Percentiles rank a stretch among this genome's conserved stretches.
These are phyloP conservation scores for Botrytis pseudocinerea DNA, from an alignment of 2,329 filamentous ascomycete genomes.

Conservation along the genomic window DNA sequence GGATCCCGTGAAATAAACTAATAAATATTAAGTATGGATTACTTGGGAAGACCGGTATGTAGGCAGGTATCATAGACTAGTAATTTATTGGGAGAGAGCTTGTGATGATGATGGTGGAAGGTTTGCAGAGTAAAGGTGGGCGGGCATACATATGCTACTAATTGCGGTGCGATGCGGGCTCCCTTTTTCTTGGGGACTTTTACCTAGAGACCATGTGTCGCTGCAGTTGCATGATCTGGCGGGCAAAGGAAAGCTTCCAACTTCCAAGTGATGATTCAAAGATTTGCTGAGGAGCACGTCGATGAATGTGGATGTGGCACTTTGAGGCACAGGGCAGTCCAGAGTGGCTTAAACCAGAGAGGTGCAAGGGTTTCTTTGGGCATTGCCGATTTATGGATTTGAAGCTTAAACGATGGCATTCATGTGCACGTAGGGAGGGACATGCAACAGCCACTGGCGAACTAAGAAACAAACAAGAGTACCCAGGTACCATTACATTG, in stretches of 20 bases:
- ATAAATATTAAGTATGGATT: conserved; percentile 10
- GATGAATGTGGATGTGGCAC: conserved; percentile 10
- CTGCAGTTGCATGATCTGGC: conserved; percentile 24
- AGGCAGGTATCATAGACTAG: not conserved
- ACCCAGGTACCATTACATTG: not conserved
- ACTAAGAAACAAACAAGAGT: rapidly evolving
- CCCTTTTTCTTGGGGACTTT: not conserved
- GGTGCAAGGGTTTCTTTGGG: conserved; percentile 1
- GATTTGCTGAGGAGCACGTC: not conserved
- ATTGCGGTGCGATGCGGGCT: not conserved
- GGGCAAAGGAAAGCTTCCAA: conserved; percentile 8
- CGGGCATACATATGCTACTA: not conserved
- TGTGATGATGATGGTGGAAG: not conserved
- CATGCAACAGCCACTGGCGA: too few relatives aligned
- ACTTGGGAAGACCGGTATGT: not conserved
- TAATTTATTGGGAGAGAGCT: not conserved
- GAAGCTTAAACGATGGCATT: too few relatives aligned
- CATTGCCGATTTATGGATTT: not conserved
- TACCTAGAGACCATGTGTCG: too few relatives aligned
- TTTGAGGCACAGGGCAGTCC: conserved; percentile 10
- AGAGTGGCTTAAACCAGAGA: not conserved
- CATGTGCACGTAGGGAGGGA: not conserved
- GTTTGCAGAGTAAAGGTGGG: not conserved
- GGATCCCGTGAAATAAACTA: not conserved
- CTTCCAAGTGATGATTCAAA: not conserved